Base-by-base conservation (phyloP, 352 stramenopile genomes). In the Globisporangium recalcitrans region DNA sequence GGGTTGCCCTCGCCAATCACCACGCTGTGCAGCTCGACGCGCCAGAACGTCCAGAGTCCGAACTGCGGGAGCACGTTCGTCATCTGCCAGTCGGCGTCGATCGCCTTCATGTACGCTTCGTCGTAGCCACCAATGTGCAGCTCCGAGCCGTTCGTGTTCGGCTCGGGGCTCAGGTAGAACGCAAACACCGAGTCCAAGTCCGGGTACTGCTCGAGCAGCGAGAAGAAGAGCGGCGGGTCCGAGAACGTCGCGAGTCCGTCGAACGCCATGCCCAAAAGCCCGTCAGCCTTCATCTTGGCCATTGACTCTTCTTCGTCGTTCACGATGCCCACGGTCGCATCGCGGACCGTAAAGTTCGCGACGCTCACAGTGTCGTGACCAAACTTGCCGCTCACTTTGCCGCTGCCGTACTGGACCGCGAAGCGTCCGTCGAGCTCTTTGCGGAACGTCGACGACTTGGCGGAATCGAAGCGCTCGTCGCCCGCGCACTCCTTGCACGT, bases 261-360 rank as follows among this genome's bases (percentile, higher is more conserved):
- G 64, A 99, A 99, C 22, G 91, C 97, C 22, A 99, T 65, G 49
- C 97, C 97, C 24, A 99, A 73, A 62, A 99, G 96, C 2, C 97
- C 97, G 73, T 99, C 97, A 0, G 84, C 78, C 63, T 91, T 85
- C 84, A 93, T 93, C 56, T 79, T 80, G 42, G 79, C 75, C 79
- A 93, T 90, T 6, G 78, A 89, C 36, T 87, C 78, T 60, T 91
- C 80, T 54, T 93, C 84, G 3, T 62, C 65, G 14, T 68, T 67
- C 6, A 91, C 84, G 29, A 93, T 80, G 13, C 84, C 84, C 9
- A 93, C 69, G 1, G 60, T 74, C n/a, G 73, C 73, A 62, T 79
- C 56, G 38, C 63, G 63, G 21, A 90, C 58, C 8, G 70, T 53
- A 52, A 82, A 91, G 21, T 77, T 51, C 2, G 68, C 77, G 36